phyloP scores from a whole-genome alignment of 2,329 filamentous ascomycete genomes.

The Pleurostoma richardsiae region DNA sequence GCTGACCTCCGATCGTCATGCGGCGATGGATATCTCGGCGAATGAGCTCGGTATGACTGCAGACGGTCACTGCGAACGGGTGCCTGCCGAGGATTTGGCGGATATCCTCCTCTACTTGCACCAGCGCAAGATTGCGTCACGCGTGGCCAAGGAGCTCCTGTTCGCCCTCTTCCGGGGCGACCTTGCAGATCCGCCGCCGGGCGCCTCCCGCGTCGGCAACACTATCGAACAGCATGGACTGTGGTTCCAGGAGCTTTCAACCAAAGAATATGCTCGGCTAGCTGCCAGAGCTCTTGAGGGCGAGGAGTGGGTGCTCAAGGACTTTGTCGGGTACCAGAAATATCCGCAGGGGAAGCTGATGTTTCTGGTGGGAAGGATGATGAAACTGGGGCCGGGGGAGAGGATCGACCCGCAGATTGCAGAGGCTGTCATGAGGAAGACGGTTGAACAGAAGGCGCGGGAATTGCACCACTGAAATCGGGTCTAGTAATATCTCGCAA shows the following conservation, averaged over 20 bases:
- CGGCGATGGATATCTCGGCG: constrained; percentile 5
- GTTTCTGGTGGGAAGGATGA: constrained; percentile 56
- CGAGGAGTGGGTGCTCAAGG: constrained; percentile 39
- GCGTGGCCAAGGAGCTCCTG: constrained; percentile 54
- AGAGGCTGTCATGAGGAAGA: constrained; percentile 36
- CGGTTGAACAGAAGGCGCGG: constrained; percentile 17
- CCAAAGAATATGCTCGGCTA: constrained; percentile 41
- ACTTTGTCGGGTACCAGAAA: constrained; percentile 36
- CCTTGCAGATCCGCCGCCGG: constrained; percentile 21
- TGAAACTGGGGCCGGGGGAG: constrained; percentile 47
- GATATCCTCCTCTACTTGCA: constrained; percentile 46
- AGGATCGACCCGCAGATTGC: constrained; percentile 49
- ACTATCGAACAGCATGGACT: constrained; percentile 41
- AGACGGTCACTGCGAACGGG: constrained; percentile 39
- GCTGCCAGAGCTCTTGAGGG: constrained; percentile 37
- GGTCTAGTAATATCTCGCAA: no score
- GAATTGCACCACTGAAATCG: background rate
- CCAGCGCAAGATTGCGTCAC: constrained; percentile 44
- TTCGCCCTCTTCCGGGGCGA: constrained; percentile 45
- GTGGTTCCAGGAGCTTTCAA: constrained; percentile 49
- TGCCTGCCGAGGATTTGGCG: constrained; percentile 41
- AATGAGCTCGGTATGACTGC: constrained; percentile 24
- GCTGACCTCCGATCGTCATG: constrained; percentile 46
- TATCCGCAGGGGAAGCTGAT: constrained; percentile 56
- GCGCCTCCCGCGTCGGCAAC: constrained; percentile 28